Evolutionary conservation across 208 protist species (phyloP).

Genomic region (Acanthamoeba lenticulata): DNA sequence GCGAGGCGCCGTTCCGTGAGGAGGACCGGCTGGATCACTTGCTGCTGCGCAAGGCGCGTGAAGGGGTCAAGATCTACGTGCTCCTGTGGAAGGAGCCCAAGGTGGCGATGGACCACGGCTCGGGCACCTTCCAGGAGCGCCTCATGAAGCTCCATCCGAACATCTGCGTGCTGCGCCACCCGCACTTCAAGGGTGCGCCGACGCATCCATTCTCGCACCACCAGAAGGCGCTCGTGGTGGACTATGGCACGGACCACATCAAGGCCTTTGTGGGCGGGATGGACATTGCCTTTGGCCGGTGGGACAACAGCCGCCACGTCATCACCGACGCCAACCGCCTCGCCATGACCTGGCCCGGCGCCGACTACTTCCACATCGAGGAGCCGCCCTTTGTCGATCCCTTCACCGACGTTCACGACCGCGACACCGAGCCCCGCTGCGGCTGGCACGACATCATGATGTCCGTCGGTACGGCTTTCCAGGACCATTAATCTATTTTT

Average conservation of each 20-base stretch:
- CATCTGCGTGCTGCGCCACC: slow-evolving; percentile 37
- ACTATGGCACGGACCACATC: slow-evolving; percentile 50
- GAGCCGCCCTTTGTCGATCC: slow-evolving; percentile 14
- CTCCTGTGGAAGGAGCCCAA: slow-evolving; percentile 62
- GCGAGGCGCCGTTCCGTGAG: background rate
- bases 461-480: slow-evolving; percentile 5
- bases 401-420: background rate
- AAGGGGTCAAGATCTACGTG: slow-evolving; percentile 58
- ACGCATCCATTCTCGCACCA: slow-evolving; percentile 38
- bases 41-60: background rate
- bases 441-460: slow-evolving; percentile 61
- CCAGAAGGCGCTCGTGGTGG: slow-evolving; percentile 54
- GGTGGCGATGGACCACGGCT: slow-evolving; percentile 54
- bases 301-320: slow-evolving; percentile 5
- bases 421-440: background rate
- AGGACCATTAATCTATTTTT: no score
- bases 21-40: background rate
- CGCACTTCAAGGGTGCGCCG: slow-evolving; percentile 28
- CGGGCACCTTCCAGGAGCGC: background rate
- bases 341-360: background rate
- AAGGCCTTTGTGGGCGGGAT: slow-evolving; percentile 50
- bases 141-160: slow-evolving; percentile 52
- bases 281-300: slow-evolving; percentile 31
- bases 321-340: slow-evolving; percentile 1
- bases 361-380: slow-evolving; percentile 42